These are phyloP conservation scores for Glomus cerebriforme DNA, from an alignment of 192 early-diverging fungal genomes.

Conservation along the genomic window DNA sequence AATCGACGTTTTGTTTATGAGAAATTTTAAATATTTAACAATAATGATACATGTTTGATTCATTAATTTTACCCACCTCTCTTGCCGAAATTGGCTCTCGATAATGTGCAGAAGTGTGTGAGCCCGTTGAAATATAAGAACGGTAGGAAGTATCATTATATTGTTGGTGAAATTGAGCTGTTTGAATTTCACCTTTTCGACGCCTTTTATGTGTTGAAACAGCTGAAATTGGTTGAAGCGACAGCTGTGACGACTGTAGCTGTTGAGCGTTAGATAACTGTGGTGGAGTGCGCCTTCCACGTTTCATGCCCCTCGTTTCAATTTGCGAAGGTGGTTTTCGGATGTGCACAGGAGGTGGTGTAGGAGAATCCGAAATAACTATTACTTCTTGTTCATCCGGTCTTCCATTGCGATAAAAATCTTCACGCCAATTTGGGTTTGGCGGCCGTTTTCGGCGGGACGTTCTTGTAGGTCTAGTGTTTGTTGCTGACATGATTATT, in stretches of 20 bases:
- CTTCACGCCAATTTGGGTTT: conserved; percentile 41
- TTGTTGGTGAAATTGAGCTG: background rate
- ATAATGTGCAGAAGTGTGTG: conserved; percentile 15
- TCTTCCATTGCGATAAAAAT: conserved; percentile 46
- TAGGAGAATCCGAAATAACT: conserved; percentile 46
- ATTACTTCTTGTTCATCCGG: conserved; percentile 42
- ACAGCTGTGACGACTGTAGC: background rate
- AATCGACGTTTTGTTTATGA: no score
- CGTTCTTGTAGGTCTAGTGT: background rate
- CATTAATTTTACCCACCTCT: background rate
- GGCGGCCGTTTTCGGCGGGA: background rate
- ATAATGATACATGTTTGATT: background rate
- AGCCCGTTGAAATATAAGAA: conserved; percentile 9
- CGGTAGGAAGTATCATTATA: conserved; percentile 9
- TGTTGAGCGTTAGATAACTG: background rate
- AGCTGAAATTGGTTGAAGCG: background rate
- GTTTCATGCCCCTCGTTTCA: conserved; percentile 12
- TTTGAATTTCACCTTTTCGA: background rate
- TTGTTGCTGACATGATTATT: conserved; percentile 5
- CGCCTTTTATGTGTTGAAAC: background rate
- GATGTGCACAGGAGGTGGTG: conserved; percentile 19
- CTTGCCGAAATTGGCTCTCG: background rate
- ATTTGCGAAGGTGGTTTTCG: background rate
- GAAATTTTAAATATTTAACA: no score
- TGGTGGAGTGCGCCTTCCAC: background rate